Evolutionary conservation across 2,329 filamentous ascomycete genomes (phyloP), one percentile per base, ranked within the genome.

Genomic region (Talaromyces amestolkiae): DNA sequence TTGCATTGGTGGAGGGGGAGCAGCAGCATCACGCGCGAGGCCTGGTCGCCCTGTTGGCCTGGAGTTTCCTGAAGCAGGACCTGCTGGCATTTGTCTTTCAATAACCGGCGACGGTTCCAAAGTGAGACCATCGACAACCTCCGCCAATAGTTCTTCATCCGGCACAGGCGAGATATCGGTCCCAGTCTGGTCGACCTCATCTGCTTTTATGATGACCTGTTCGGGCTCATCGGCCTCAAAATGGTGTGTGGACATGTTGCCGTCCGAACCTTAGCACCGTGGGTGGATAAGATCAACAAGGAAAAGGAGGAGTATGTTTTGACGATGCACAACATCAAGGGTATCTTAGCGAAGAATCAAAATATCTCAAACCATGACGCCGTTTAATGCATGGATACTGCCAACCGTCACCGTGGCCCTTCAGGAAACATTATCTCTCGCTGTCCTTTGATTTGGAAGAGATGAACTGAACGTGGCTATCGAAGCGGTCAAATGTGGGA

Each of bases 181-280:
- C 49, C 81, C 81, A 10, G 77, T 77, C 67, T 81, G 79, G 65
- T 83, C 81, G 27, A 83, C 76, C 68, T 83, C 81, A 71, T 83
- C 81, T 15, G 81, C 81, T 68, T 78, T 81, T 45, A 83, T 79
- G 62, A 83, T 77, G 58, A 79, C 76, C 49, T 79, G 76, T 41
- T 76, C 75, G 39, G 72, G 67, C 69, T 73, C 68, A 43, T 70
- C 68, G 39, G 64, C 58, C 58, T 74, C 73, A 27, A 39, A 72
- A 67, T 63, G 76, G 73, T 75, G 77, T 76, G 22, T 66, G 53
- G 63, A 63, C 63, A 63, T 58, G 11, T 56, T 65, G 54, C 43
- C 43, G 13, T 58, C 51, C 37, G 51, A 45, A 22, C 51, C 53
- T 24, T 56, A 53, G 24, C 45, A 49, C 59, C 43, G 31, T 13